Evolutionary conservation across 2,329 filamentous ascomycete species (phyloP), one percentile per base, ranked within the genome.

Genomic region (Dryadomyces quercivorus): DNA sequence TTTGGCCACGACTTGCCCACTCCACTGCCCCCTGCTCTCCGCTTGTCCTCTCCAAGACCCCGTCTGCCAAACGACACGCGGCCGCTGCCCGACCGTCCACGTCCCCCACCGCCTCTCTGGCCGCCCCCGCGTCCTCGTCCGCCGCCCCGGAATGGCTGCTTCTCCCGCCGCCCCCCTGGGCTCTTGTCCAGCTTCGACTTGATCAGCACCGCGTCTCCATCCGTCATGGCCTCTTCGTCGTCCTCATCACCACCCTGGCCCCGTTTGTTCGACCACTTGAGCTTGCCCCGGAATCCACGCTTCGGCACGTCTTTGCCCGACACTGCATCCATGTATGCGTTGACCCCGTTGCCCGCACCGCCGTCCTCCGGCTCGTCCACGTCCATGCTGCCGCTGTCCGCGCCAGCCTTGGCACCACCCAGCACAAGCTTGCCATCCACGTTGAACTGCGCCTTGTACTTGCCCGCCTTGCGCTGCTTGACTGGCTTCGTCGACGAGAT

Each of bases 401-500:
- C 74, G 49, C 73, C 74, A 13, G 72, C 72, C 48, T 76, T 72
- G 49, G 69, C 69, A 51, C 78, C 75, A 61, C 83, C 85, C 53
- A 94, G 75, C 60, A 94, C 78, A 45, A 94, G 78, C 70, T 91
- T 93, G 58, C 88, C 88, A 65, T 94, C 88, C 50, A 84, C 68
- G 63, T 93, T 83, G 15, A 76, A 76, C 73, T 81, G 86, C 53
- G 83, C 83, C 68, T 84, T 86, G 52, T 74, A 77, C 66, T 77
- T 81, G 45, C 71, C 78, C 53, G 74, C 74, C 62, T 77, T 75
- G 65, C 79, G 79, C 61, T 78, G 69, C 65, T 82, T 84, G 54
- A 78, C 70, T 3, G 91, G 92, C 68, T 90, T 92, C 12, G 89
- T 95, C 5, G 88, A 88, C 2, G 91, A 95, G 63, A 98, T 96